A percentile compares a stretch with the other conserved stretches of the same genome.
phyloP scores from a whole-genome alignment of 352 stramenopile species.

The Achlya hypogyna region DNA sequence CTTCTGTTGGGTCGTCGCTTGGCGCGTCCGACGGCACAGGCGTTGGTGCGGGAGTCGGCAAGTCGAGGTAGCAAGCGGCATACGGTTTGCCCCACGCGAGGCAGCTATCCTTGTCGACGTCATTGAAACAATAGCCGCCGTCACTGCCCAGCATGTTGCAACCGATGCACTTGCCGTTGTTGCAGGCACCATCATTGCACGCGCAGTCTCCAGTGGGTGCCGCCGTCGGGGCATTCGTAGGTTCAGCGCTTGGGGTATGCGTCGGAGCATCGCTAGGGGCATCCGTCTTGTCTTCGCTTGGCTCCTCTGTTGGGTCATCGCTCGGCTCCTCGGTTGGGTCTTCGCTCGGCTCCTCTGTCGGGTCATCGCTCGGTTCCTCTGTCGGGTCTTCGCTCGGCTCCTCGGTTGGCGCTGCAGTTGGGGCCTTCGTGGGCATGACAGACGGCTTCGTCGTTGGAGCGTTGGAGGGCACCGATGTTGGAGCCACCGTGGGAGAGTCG shows the following conservation, averaged over 20 bases:
- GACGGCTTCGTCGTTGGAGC: too few species aligned
- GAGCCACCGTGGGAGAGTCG: not conserved
- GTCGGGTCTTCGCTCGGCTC: too few species aligned
- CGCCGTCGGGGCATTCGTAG: not conserved
- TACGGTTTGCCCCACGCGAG: constrained; percentile 1
- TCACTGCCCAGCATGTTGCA: not conserved
- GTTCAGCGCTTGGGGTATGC: too few species aligned
- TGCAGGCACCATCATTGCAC: not conserved
- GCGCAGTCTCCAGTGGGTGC: not conserved
- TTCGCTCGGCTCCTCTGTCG: not conserved
- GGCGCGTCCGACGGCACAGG: not conserved
- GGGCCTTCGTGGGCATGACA: too few species aligned
- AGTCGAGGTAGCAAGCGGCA: not conserved
- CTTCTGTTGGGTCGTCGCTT: not conserved
- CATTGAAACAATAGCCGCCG: constrained; percentile 1
- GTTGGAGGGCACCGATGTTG: too few species aligned
- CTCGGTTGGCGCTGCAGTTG: too few species aligned
- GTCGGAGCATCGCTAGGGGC: too few species aligned
- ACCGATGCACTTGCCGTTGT: not conserved
- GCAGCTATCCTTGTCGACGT: constrained; percentile 5
- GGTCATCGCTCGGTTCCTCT: not conserved
- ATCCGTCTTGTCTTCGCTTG: too few species aligned
- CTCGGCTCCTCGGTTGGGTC: too few species aligned
- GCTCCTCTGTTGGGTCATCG: too few species aligned
- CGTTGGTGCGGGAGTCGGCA: not conserved